Base-by-base conservation (phyloP, 2,329 filamentous ascomycete species). In the Verticillium tricorpus region DNA sequence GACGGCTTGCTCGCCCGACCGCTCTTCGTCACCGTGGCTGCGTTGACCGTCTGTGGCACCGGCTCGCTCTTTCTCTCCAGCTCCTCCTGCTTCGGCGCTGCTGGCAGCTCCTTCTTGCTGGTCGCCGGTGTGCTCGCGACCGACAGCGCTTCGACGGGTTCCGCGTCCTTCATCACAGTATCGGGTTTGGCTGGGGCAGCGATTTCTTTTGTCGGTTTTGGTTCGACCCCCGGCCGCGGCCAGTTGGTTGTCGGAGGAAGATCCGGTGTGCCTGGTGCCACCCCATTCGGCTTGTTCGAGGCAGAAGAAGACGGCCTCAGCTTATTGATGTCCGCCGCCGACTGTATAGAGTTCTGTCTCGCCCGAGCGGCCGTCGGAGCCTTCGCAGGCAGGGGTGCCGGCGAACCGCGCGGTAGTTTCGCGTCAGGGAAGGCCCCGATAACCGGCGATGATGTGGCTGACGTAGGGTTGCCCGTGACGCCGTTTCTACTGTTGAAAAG, bases 401-500 rank as follows among this genome's bases (percentile, higher is more conserved):
- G 89, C 50, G 89, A 91, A 60, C 70, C 79, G 65, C 78, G 81
- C 67, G 72, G 75, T 66, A 76, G 81, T 66, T 82, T 82, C 2
- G 77, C 78, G 67, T 92, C 90, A 31, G 86, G 83, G 62, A 92
- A 85, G n/a, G 83, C 84, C 57, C 86, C 84, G 57, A 91, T 80
- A 56, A 93, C 82, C 19, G 92, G 91, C 1, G 93, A 94, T 1
- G 92, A 89, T n/a, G 87, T 85, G 66, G 89, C 80, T 2, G 88
- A 88, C 19, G 90, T 87, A 1, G 91, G 91, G 69, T 87, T 84
- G 62, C 81, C 83, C 31, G 79, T 77, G 37, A 68, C 64, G 31
- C 73, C 73, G 61, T 75, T 77, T 61, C 72, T 77, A 62, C 69
- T 70, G 59, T 60, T 65, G 67, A 59, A 39, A 56, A 63, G 12